Base-by-base conservation (phyloP, 2,329 filamentous ascomycete genomes). In the Claviceps sp. region DNA sequence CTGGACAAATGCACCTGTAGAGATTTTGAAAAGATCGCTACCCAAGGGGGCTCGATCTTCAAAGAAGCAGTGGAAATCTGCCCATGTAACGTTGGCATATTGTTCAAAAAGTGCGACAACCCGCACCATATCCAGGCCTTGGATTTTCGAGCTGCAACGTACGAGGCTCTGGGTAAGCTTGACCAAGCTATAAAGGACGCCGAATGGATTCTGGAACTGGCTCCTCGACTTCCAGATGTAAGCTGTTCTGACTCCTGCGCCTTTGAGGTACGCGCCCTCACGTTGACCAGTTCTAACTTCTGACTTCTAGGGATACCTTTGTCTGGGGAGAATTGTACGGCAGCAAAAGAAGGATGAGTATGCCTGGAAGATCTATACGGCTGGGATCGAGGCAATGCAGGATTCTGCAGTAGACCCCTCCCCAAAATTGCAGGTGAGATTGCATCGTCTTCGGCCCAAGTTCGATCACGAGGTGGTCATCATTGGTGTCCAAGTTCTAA, bases 161-260 rank as follows among this genome's bases (percentile, higher is more conserved):
- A 69, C 50, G 68, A 71, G 52, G 64, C 64, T 26, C 58, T 72
- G 42, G 58, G 60, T 7, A 64, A 70, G 50, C 59, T 71, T 2
- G 64, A 62, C 5, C 64, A 66, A 24, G 70, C 70, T 14, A 63
- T 59, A 52, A 62, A 56, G 39, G 70, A 72, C 52, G 70, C 70
- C 10, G 67, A 69, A 56, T 72, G 70, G 68, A 65, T 73, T 22
- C 55, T 73, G n/a, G 68, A 72, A 52, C 62, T 73, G 44, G 67
- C 70, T 5, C 70, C 70, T 22, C 60, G 63, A 39, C 58, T 66
- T 2, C 63, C 70, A n/a, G 68, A 73, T 56, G 70, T 72, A 59
- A 40, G 64, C 41, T 8, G 6, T 4, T 39, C 24, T 26, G 24
- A 26, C 24, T 26, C 24, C 24, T 26, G 24, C 5, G 17, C 13